Evolutionary conservation across 345 rosid genomes (phyloP).

Genomic region (Pistacia integerrima): DNA sequence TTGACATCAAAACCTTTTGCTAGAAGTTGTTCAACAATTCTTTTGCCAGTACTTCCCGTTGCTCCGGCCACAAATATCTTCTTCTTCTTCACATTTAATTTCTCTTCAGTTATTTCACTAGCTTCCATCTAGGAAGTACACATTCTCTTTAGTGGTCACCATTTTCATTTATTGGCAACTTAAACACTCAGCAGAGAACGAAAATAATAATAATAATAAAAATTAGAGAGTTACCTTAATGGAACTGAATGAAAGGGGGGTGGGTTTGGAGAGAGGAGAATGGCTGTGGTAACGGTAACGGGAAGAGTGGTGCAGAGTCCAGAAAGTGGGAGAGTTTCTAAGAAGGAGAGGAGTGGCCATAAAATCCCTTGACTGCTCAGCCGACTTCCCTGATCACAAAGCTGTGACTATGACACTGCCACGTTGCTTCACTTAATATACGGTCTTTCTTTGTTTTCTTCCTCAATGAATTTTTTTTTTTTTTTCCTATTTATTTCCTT

Average conservation of each 20-base stretch:
- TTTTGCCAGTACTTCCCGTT: constrained; percentile 78
- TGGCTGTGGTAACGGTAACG: background rate
- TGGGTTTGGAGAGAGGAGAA: constrained; percentile 22
- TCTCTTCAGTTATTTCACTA: constrained; percentile 42
- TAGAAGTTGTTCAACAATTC: constrained; percentile 78
- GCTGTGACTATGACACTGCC: constrained; percentile 1
- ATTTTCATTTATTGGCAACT: background rate
- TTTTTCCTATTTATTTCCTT: too few relatives aligned
- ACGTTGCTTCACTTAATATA: background rate
- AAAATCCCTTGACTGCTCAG: background rate
- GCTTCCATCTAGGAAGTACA: constrained; percentile 46
- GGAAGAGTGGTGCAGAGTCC: background rate
- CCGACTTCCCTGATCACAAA: background rate
- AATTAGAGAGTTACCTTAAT: constrained; percentile 26
- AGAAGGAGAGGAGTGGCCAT: constrained; percentile 53
- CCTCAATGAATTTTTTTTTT: too few relatives aligned
- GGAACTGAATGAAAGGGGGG: constrained; percentile 26
- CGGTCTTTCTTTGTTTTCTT: too few relatives aligned
- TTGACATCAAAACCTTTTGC: constrained; percentile 81
- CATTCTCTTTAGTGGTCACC: too few relatives aligned
- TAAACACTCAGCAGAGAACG: background rate
- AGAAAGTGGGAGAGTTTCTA: constrained; percentile 14
- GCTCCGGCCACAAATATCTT: constrained; percentile 93
- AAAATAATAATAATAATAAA: background rate
- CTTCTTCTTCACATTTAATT: constrained; percentile 44